These are phyloP conservation scores for Rosa lucieae DNA, from an alignment of 306 rosid genomes.

Conservation along the genomic window DNA sequence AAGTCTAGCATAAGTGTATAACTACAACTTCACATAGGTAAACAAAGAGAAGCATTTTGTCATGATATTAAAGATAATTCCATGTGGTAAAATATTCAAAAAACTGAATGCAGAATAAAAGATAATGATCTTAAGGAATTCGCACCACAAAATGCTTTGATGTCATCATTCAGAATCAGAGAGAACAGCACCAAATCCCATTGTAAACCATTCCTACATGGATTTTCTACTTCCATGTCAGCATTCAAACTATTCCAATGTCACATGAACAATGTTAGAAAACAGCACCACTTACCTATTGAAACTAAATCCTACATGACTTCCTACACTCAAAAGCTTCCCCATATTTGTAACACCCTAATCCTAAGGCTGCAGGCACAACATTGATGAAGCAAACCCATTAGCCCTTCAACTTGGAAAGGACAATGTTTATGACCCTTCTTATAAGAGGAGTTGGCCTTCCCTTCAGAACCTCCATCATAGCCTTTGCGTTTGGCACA, in stretches of 20 bases:
- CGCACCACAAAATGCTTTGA: not conserved
- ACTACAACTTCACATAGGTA: not conserved
- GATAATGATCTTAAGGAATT: too few relatives aligned
- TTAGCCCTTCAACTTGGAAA: not conserved
- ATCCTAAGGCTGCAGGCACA: not conserved
- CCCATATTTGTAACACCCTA: not conserved
- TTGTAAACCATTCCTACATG: not conserved
- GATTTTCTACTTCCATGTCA: not conserved
- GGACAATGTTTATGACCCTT: not conserved
- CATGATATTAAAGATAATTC: not conserved
- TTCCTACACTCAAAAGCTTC: not conserved
- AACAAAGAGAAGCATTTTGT: not conserved
- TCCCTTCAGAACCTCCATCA: slow-evolving; percentile 37
- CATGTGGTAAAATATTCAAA: not conserved
- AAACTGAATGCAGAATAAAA: not conserved
- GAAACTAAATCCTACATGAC: not conserved
- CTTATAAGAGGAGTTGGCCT: slow-evolving; percentile 6
- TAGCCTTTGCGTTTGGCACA: slow-evolving; percentile 61
- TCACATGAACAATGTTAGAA: not conserved
- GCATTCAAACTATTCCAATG: not conserved
- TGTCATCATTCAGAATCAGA: too few relatives aligned
- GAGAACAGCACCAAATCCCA: too few relatives aligned
- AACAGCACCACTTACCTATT: not conserved
- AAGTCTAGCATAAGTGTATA: too few relatives aligned
- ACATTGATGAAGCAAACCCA: not conserved